These are phyloP conservation scores for Waltergamsia citrina DNA, from an alignment of 2,329 filamentous ascomycete genomes.

Conservation along the genomic window DNA sequence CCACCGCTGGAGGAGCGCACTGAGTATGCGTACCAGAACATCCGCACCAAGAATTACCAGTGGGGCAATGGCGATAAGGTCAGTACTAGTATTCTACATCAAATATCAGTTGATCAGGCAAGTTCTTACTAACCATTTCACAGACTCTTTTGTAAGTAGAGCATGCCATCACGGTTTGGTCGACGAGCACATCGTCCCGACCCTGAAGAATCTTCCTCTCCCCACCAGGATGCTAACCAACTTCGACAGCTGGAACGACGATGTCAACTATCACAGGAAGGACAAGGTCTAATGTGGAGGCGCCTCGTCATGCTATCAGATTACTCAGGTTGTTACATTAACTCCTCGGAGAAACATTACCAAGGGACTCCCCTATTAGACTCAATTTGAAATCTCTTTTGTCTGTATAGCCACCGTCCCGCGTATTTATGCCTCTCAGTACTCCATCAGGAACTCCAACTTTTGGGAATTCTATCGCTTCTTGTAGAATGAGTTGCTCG, in stretches of 20 bases:
- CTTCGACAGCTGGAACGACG: slow-evolving; percentile 71
- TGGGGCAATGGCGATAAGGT: slow-evolving; percentile 97
- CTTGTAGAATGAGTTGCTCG: too few species aligned
- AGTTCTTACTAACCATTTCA: not conserved
- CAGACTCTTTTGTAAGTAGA: slow-evolving; percentile 19
- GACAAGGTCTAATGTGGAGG: slow-evolving; percentile 50
- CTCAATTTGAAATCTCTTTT: slow-evolving; percentile 7
- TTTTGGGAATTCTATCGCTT: too few species aligned
- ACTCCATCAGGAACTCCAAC: too few species aligned
- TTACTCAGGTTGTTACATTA: not conserved
- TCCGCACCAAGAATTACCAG: slow-evolving; percentile 89
- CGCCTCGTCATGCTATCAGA: too few species aligned
- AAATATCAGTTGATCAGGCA: not conserved
- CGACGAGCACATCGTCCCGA: not conserved
- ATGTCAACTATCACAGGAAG: slow-evolving; percentile 96
- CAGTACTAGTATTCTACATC: slow-evolving; percentile 9
- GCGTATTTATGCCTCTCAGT: too few species aligned
- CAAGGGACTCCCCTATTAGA: not conserved
- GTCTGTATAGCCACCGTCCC: too few species aligned
- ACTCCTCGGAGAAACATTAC: not conserved
- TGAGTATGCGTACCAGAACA: slow-evolving; percentile 97
- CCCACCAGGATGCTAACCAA: not conserved
- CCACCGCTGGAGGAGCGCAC: slow-evolving; percentile 80
- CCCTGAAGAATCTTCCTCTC: not conserved
- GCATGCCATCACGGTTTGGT: not conserved